A percentile compares a stretch with the other conserved stretches of the same genome.
Evolutionary conservation across 176 grass and related monocot genomes (phyloP).

Genomic region (Ampelocalamus luodianensis): DNA sequence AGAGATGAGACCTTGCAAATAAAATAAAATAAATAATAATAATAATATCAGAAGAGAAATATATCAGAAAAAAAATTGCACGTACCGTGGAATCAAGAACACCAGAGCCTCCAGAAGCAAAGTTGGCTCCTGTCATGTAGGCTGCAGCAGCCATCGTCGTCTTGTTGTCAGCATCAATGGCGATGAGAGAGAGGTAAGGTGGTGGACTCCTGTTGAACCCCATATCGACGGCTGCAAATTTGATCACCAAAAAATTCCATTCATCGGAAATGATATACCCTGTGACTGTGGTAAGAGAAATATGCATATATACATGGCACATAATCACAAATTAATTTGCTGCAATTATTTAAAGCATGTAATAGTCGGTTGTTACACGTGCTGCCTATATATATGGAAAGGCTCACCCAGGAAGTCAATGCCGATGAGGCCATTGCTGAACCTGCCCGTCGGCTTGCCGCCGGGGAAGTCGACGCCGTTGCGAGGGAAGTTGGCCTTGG

Average conservation of each 20-base stretch:
- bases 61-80: not conserved
- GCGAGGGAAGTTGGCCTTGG: constrained; percentile 74
- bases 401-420: constrained; percentile 69
- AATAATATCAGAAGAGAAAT: not conserved
- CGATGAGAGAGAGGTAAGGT: constrained; percentile 56
- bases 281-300: too few relatives aligned
- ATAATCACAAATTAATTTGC: not conserved
- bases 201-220: constrained; percentile 69
- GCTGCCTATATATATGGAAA: not conserved
- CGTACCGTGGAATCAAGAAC: constrained; percentile 78
- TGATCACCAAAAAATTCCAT: not conserved
- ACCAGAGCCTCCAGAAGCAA: constrained; percentile 76
- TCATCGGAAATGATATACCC: not conserved
- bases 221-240: constrained; percentile 52
- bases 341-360: too few relatives aligned
- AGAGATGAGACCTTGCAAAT: too few relatives aligned
- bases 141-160: constrained; percentile 29
- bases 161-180: not conserved
- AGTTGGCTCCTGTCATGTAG: constrained; percentile 60
- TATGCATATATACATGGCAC: too few relatives aligned
- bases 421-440: constrained; percentile 71
- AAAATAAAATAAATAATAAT: too few relatives aligned
- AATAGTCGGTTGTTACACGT: not conserved
- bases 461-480: constrained; percentile 76
- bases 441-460: constrained; percentile 63